Conservation (phyloP, 208 protist species). For the Leishmania mexicana region DNA sequence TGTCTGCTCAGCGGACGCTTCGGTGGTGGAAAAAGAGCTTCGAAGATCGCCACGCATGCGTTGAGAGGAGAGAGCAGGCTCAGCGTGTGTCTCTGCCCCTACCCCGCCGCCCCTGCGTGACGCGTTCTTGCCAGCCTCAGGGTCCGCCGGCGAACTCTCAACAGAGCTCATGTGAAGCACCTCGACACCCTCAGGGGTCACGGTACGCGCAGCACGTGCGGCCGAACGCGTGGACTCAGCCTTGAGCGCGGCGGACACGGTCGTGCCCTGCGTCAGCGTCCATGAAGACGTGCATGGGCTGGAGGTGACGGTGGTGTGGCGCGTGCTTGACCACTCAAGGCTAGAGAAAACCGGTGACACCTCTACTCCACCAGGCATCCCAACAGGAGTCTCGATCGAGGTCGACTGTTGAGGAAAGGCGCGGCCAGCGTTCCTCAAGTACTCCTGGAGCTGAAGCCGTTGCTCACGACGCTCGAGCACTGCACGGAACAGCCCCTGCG, state of each 20-base stretch:
- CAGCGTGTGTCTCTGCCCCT: neutral
- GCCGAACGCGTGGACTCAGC: neutral
- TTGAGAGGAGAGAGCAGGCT: neutral
- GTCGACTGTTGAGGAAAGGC: neutral
- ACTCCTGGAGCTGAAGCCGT: conserved; percentile 8
- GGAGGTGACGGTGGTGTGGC: neutral
- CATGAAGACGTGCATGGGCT: neutral
- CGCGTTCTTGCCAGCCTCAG: neutral
- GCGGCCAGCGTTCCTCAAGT: neutral
- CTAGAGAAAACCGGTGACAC: neutral
- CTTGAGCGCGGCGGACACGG: neutral
- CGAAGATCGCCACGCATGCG: neutral
- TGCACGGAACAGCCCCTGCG: conserved; percentile 8
- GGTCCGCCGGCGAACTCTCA: neutral
- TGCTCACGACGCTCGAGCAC: conserved; percentile 18
- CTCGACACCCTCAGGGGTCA: neutral
- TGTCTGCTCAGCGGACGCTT: neutral
- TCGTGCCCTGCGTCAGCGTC: neutral
- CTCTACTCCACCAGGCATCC: neutral
- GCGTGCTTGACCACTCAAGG: neutral
- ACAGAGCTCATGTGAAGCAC: neutral
- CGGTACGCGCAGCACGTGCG: neutral
- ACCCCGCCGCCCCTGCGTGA: neutral
- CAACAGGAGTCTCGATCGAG: neutral
- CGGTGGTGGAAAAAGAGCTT: neutral